Evolutionary conservation across 345 rosid species (phyloP).

Genomic region (Adansonia digitata): DNA sequence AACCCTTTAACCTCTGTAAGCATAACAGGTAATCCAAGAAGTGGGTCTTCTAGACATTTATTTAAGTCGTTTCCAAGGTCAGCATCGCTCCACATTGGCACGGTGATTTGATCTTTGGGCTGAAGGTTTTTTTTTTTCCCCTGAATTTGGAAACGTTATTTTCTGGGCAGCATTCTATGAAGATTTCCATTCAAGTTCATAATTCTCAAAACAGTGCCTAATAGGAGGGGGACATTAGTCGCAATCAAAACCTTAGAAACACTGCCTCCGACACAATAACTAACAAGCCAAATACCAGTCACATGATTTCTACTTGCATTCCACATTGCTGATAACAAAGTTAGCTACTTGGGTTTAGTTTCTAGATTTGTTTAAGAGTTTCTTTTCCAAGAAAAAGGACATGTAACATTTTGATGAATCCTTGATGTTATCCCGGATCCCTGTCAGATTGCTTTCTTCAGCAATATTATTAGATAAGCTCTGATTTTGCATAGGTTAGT

Average conservation of each 20-base stretch:
- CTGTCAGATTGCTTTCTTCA: background rate
- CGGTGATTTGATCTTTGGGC: too few species aligned
- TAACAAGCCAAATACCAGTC: too few species aligned
- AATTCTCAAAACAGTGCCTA: background rate
- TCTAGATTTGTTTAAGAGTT: background rate
- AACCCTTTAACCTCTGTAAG: background rate
- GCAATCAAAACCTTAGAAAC: too few species aligned
- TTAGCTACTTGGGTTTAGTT: background rate
- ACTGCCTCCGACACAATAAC: too few species aligned
- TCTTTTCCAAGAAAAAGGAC: background rate
- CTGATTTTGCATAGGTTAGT: too few species aligned
- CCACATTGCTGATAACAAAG: background rate
- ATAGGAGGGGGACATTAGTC: background rate
- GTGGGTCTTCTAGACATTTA: background rate
- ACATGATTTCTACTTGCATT: background rate
- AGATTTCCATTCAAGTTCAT: background rate
- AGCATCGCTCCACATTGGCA: too few species aligned
- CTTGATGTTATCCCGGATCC: background rate
- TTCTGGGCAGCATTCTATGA: background rate
- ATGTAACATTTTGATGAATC: background rate
- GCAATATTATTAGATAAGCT: background rate
- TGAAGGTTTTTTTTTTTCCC: too few species aligned
- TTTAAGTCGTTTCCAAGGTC: too few species aligned
- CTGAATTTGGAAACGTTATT: background rate
- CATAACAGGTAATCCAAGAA: background rate